Conservation (phyloP, 805 yeast genomes). For the Saitoella complicata region DNA sequence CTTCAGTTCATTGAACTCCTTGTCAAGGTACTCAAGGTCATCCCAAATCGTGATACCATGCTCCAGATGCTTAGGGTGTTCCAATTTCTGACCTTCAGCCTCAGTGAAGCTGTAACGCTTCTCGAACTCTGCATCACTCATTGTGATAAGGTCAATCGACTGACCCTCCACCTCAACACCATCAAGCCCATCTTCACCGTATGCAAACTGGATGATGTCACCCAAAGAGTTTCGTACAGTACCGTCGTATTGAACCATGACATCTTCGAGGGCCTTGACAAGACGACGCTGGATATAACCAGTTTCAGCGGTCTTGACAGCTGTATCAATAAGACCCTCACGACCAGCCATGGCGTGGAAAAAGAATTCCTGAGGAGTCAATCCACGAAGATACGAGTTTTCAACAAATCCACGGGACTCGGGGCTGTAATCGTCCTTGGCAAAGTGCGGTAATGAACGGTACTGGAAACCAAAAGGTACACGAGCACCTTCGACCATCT, state of each 20-base stretch:
- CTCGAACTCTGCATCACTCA: slow-evolving; percentile 71
- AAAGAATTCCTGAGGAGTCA: slow-evolving; percentile 96
- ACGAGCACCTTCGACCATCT: slow-evolving; percentile 98
- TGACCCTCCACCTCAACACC: slow-evolving; percentile 97
- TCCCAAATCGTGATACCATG: slow-evolving; percentile 84
- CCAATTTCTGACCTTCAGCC: slow-evolving; percentile 44
- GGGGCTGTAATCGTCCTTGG: slow-evolving; percentile 96
- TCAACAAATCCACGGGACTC: slow-evolving; percentile 97
- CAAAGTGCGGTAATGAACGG: slow-evolving; percentile 92
- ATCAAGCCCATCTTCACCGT: slow-evolving; percentile 98
- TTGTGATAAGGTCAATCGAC: slow-evolving; percentile 87
- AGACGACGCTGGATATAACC: slow-evolving; percentile 97
- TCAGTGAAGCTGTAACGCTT: slow-evolving; percentile 74
- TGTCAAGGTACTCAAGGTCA: slow-evolving; percentile 62
- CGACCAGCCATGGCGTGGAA: slow-evolving; percentile 99
- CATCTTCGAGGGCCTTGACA: slow-evolving; percentile 91
- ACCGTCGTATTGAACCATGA: slow-evolving; percentile 96
- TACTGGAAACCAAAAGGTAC: slow-evolving; percentile 95
- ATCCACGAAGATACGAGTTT: slow-evolving; percentile 89
- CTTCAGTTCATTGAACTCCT: slow-evolving; percentile 62
- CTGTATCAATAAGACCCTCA: slow-evolving; percentile 98
- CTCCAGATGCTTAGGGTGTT: slow-evolving; percentile 63
- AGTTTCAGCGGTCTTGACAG: slow-evolving; percentile 97
- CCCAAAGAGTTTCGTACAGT: slow-evolving; percentile 96
- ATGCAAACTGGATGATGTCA: slow-evolving; percentile 85